A percentile compares a stretch with the other conserved stretches of the same genome.
phyloP scores from a whole-genome alignment of 495 filamentous ascomycete genomes.

The Aspergillus sparsus region DNA sequence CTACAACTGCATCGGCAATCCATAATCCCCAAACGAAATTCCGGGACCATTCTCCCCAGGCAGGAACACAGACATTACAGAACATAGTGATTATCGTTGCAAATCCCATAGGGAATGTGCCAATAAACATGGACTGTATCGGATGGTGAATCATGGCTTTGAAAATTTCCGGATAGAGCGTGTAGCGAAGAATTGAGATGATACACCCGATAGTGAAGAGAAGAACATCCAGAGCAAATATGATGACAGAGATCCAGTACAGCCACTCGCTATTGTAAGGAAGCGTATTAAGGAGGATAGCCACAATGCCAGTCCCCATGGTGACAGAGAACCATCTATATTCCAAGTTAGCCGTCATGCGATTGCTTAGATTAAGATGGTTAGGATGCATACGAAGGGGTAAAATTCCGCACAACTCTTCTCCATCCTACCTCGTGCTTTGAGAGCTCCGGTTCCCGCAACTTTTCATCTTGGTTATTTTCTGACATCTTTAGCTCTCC shows the following conservation, averaged over 20 bases:
- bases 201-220: constrained; percentile 46
- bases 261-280: constrained; percentile 58
- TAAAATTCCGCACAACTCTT: constrained; percentile 51
- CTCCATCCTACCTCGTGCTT: constrained; percentile 48
- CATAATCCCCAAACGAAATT: constrained; percentile 56
- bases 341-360: constrained; percentile 9
- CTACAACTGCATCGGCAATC: constrained; percentile 58
- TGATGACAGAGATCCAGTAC: constrained; percentile 52
- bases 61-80: constrained; percentile 54
- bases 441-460: neutral
- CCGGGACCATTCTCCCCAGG: constrained; percentile 45
- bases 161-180: constrained; percentile 59
- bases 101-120: constrained; percentile 63
- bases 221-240: constrained; percentile 57
- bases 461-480: constrained; percentile 1
- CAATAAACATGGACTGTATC: constrained; percentile 61
- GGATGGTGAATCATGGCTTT: constrained; percentile 58
- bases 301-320: constrained; percentile 68
- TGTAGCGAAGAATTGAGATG: constrained; percentile 56
- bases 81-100: constrained; percentile 64
- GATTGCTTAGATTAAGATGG: neutral
- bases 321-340: constrained; percentile 54
- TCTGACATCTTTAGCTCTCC: neutral
- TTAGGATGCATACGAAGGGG: constrained; percentile 39
- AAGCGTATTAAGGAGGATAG: constrained; percentile 58